A percentile compares a stretch with the other conserved stretches of the same genome.
Conservation (phyloP, 768 basidiomycete genomes). For the Termitomyces sp. region DNA sequence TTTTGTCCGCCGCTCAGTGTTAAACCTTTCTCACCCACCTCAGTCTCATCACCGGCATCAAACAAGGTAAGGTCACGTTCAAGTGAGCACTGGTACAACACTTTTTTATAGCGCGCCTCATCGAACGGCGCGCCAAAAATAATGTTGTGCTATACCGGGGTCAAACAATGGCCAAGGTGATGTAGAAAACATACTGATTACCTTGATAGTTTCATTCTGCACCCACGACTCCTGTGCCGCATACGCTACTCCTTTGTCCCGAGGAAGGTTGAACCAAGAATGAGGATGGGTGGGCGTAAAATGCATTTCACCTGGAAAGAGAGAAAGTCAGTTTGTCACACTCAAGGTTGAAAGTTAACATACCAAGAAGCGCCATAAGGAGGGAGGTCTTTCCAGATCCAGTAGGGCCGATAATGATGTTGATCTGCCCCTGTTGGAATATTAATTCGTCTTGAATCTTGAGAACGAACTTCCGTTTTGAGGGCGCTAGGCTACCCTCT, state of each 20-base stretch:
- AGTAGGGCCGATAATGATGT: slow-evolving; percentile 56
- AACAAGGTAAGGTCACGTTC: slow-evolving; percentile 68
- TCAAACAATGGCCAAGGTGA: background rate
- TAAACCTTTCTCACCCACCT: slow-evolving; percentile 68
- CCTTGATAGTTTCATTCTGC: slow-evolving; percentile 71
- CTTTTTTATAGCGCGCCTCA: slow-evolving; percentile 72
- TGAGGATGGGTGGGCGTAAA: slow-evolving; percentile 43
- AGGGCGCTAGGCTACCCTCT: slow-evolving; percentile 30
- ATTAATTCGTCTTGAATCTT: slow-evolving; percentile 45
- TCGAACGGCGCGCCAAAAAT: slow-evolving; percentile 75
- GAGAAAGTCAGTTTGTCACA: background rate
- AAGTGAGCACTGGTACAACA: slow-evolving; percentile 67
- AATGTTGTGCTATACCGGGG: slow-evolving; percentile 59
- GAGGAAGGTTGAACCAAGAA: slow-evolving; percentile 67
- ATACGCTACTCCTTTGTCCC: slow-evolving; percentile 66
- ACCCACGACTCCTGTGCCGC: slow-evolving; percentile 87
- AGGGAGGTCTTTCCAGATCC: slow-evolving; percentile 60
- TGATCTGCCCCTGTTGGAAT: slow-evolving; percentile 49
- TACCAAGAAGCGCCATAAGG: slow-evolving; percentile 55
- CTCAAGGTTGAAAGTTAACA: background rate
- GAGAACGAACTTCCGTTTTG: slow-evolving; percentile 42
- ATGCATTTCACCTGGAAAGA: slow-evolving; percentile 54
- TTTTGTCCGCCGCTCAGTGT: slow-evolving; percentile 52
- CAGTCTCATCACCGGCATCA: slow-evolving; percentile 60
- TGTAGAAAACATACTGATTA: background rate